phyloP scores from a whole-genome alignment of 805 yeast genomes.

The Zygotorulaspora florentina region DNA sequence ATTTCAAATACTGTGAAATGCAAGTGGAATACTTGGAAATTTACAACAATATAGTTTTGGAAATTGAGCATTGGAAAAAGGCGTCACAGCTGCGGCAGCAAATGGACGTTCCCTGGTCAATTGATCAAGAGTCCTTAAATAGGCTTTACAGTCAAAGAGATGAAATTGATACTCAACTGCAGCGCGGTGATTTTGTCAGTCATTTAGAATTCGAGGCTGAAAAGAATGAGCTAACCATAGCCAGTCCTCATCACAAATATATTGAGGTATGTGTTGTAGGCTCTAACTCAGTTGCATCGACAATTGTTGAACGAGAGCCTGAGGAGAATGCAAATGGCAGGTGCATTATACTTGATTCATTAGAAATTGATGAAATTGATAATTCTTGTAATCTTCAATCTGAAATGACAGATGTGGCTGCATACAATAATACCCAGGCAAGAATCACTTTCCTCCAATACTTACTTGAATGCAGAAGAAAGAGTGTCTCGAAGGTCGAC shows the following conservation, averaged over 20 bases:
- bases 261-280: background rate
- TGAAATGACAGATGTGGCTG: constrained; percentile 1
- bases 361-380: background rate
- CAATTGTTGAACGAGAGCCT: background rate
- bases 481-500: constrained; percentile 4
- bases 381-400: background rate
- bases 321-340: background rate
- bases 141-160: constrained; percentile 1
- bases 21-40: constrained; percentile 29
- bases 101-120: constrained; percentile 36
- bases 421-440: constrained; percentile 6
- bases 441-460: constrained; percentile 4
- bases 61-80: constrained; percentile 38
- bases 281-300: background rate
- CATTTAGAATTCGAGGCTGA: constrained; percentile 18
- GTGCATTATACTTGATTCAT: background rate
- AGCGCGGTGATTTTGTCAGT: constrained; percentile 13
- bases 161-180: background rate
- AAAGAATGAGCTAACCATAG: constrained; percentile 19
- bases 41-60: constrained; percentile 25
- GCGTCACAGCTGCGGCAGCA: constrained; percentile 25
- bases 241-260: constrained; percentile 15
- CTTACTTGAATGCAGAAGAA: constrained; percentile 1
- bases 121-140: constrained; percentile 6
- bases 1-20: constrained; percentile 30